These are phyloP conservation scores for Eucalyptus polybractea DNA, from an alignment of 345 rosid genomes.

Conservation along the genomic window DNA sequence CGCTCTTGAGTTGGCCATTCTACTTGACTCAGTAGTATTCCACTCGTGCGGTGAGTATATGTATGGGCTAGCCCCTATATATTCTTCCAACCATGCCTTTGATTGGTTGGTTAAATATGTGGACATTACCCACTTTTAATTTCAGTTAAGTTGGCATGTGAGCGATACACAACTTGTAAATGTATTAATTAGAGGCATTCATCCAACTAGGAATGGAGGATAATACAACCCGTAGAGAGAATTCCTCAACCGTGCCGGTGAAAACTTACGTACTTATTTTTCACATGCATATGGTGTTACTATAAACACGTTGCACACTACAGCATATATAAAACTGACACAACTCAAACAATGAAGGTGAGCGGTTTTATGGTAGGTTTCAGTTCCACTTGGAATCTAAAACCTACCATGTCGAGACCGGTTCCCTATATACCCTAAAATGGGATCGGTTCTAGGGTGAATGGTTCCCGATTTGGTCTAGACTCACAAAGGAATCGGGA, in stretches of 20 bases:
- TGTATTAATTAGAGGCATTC: no score
- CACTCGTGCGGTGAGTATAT: neutral
- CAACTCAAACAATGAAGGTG: neutral
- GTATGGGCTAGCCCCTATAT: neutral
- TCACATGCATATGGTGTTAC: neutral
- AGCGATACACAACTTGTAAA: no score
- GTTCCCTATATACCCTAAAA: neutral
- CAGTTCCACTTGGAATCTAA: no score
- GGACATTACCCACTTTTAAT: no score
- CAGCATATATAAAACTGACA: no score
- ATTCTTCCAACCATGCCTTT: neutral
- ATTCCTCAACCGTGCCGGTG: neutral
- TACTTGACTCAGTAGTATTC: constrained; percentile 7
- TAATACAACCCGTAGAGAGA: no score
- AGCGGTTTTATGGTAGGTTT: neutral
- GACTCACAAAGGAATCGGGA: neutral
- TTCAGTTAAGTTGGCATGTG: no score
- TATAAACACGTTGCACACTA: neutral
- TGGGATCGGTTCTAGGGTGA: neutral
- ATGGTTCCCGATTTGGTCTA: no score
- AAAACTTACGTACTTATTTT: neutral
- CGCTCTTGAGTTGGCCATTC: constrained; percentile 1
- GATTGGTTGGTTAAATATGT: no score
- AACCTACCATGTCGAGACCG: neutral
- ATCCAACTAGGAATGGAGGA: no score